Conservation (phyloP, 768 basidiomycete genomes). For the Cystofilobasidium macerans region DNA sequence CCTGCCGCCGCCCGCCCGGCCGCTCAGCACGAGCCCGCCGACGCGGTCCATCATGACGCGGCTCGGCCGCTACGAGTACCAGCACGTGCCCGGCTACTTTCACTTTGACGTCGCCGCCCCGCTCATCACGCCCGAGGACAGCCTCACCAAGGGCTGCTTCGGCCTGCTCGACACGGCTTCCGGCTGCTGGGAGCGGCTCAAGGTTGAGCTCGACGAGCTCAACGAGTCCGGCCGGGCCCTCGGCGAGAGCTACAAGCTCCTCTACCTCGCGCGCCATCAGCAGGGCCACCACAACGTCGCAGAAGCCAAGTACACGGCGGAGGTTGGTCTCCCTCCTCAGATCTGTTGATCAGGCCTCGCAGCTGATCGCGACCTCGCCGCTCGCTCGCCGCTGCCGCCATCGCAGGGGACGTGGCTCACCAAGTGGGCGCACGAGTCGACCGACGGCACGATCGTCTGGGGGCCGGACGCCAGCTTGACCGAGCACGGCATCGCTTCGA, state of each 20-base stretch:
- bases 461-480: conserved; percentile 1
- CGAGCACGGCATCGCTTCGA: background rate
- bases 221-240: background rate
- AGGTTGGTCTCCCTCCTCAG: background rate
- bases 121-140: background rate
- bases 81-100: conserved; percentile 11
- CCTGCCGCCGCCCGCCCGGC: no score
- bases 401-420: background rate
- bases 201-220: background rate
- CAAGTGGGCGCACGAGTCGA: conserved; percentile 3
- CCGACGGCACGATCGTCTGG: conserved; percentile 6
- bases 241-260: conserved; percentile 8
- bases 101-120: conserved; percentile 1
- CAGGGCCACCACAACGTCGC: conserved; percentile 11
- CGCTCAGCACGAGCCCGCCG: no score
- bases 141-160: background rate
- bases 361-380: background rate
- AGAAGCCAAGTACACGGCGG: background rate
- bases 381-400: background rate
- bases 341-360: background rate
- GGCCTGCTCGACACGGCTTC: conserved; percentile 4
- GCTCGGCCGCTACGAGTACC: no score
- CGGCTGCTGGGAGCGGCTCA: conserved; percentile 2
- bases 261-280: background rate
- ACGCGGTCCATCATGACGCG: no score